Percentiles rank a stretch among this genome's conserved stretches.
These are phyloP conservation scores for Corylus heterophylla DNA, from an alignment of 306 rosid genomes.

Conservation along the genomic window DNA sequence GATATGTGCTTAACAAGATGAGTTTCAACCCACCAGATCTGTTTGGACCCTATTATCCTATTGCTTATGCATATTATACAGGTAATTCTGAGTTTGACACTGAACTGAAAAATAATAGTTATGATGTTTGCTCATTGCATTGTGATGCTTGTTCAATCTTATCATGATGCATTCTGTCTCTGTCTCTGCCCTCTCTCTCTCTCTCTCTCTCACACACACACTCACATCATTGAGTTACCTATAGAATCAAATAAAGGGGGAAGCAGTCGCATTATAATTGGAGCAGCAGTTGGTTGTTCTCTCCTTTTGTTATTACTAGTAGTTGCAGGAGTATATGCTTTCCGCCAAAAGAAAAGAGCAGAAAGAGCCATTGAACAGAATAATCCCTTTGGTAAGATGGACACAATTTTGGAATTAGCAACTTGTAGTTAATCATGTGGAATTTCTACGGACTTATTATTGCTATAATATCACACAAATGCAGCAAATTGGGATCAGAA, in stretches of 20 bases:
- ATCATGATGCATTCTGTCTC: neutral
- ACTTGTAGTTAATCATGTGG: neutral
- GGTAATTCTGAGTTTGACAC: constrained; percentile 33
- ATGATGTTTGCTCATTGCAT: neutral
- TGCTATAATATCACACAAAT: constrained; percentile 27
- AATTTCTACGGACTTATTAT: neutral
- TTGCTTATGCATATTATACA: constrained; percentile 1
- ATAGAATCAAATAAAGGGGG: constrained; percentile 25
- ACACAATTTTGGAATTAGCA: neutral
- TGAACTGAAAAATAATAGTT: neutral
- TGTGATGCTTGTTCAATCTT: neutral
- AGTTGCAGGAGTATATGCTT: constrained; percentile 48
- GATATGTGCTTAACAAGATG: constrained; percentile 46
- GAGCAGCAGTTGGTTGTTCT: constrained; percentile 60
- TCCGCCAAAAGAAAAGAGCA: constrained; percentile 48
- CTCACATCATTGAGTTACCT: too few species aligned
- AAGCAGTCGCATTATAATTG: constrained; percentile 45
- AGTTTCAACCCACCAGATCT: constrained; percentile 31
- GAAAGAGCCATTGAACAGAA: constrained; percentile 34
- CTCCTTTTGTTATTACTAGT: constrained; percentile 42
- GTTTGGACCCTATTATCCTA: constrained; percentile 57
- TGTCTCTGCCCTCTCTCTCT: neutral
- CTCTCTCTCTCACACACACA: neutral
- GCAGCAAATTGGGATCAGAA: constrained; percentile 46
- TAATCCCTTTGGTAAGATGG: constrained; percentile 42